Percentiles rank a stretch among this genome's conserved stretches.
Evolutionary conservation across 768 basidiomycete genomes (phyloP).

Genomic region (Mycena latifolia): DNA sequence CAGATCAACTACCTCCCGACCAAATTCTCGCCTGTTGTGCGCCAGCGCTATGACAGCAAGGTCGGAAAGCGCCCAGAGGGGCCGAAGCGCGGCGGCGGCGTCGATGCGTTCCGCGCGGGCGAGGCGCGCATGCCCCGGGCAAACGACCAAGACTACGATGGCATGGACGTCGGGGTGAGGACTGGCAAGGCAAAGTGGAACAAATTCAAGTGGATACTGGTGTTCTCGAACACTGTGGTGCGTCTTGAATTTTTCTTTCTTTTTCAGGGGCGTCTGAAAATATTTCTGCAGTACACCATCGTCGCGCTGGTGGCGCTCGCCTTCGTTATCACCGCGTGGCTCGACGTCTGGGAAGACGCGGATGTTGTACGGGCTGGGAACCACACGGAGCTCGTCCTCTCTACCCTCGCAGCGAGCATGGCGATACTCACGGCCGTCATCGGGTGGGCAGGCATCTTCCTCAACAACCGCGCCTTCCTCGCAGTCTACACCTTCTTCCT

Average conservation of each 20-base stretch:
- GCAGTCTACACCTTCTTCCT: conserved; percentile 72
- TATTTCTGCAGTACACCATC: conserved; percentile 48
- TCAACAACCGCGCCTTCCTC: conserved; percentile 86
- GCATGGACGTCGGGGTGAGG: conserved; percentile 42
- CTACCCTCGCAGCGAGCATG: conserved; percentile 64
- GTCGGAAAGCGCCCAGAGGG: no score
- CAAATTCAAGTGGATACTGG: conserved; percentile 73
- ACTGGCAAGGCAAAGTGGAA: conserved; percentile 65
- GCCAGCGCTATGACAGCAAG: conserved; percentile 43
- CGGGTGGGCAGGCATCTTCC: conserved; percentile 86
- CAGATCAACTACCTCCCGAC: conserved; percentile 71
- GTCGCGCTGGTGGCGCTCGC: conserved; percentile 65
- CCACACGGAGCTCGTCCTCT: conserved; percentile 64
- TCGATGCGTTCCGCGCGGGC: conserved; percentile 62
- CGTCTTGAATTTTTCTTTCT: no score
- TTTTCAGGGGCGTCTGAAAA: neutral
- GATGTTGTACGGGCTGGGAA: conserved; percentile 73
- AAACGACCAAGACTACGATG: conserved; percentile 59
- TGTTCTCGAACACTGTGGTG: conserved; percentile 59
- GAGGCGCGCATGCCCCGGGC: conserved; percentile 54
- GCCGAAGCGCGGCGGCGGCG: conserved; percentile 65
- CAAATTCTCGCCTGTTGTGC: conserved; percentile 63
- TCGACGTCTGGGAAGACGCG: conserved; percentile 67
- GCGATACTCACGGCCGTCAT: conserved; percentile 72
- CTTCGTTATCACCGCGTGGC: conserved; percentile 71